Percentiles rank a stretch among this genome's conserved stretches.
Conservation (phyloP, 2,329 filamentous ascomycete genomes). For the Arthrobotrys sinensis region DNA sequence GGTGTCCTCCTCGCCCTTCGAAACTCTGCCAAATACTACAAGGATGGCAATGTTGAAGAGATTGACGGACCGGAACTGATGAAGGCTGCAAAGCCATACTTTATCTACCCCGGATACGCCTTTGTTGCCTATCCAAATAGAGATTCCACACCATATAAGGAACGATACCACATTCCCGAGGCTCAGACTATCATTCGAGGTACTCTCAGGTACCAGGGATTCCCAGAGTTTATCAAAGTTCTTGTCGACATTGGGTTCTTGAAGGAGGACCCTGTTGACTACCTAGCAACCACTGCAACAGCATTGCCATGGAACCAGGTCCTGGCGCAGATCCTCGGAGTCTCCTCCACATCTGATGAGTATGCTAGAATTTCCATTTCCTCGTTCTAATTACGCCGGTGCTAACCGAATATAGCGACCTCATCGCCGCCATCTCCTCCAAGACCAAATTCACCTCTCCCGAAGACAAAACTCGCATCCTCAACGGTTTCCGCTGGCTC, state of each 20-base stretch:
- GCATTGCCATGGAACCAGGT: conserved; percentile 87
- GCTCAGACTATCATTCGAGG: conserved; percentile 87
- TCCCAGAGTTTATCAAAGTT: conserved; percentile 89
- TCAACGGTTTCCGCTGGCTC: conserved; percentile 82
- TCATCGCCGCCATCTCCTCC: conserved; percentile 80
- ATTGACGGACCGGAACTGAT: conserved; percentile 78
- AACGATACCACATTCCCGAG: conserved; percentile 93
- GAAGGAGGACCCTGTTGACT: conserved; percentile 77
- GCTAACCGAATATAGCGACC: conserved; percentile 70
- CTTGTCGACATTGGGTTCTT: conserved; percentile 94
- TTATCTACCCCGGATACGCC: conserved; percentile 88
- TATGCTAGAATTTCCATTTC: conserved; percentile 6
- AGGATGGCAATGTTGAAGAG: conserved; percentile 78
- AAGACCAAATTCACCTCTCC: conserved; percentile 80
- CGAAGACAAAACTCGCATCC: conserved; percentile 79
- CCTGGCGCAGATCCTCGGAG: conserved; percentile 81
- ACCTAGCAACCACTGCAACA: conserved; percentile 72
- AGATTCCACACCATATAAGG: conserved; percentile 87
- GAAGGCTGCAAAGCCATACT: conserved; percentile 89
- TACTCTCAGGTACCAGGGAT: conserved; percentile 88
- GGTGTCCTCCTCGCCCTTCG: conserved; percentile 89
- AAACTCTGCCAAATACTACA: conserved; percentile 86
- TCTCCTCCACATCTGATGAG: conserved; percentile 75
- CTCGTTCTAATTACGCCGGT: background rate
- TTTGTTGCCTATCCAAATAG: conserved; percentile 96